These are phyloP conservation scores for Arabidopsis suecica DNA, from an alignment of 345 rosid species.

Conservation along the genomic window DNA sequence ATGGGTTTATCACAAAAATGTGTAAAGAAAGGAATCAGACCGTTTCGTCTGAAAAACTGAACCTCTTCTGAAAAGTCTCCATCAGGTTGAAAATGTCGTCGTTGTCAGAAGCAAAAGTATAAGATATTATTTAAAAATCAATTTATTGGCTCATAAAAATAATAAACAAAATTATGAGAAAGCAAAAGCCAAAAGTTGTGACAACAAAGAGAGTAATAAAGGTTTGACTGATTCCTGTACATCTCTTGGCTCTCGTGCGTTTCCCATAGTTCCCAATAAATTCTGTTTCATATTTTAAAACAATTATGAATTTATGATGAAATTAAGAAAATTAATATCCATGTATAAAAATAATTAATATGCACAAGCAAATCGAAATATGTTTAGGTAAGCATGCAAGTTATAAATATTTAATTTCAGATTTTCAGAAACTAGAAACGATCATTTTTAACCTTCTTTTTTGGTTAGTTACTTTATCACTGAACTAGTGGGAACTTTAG, in stretches of 20 bases:
- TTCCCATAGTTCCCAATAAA: background rate
- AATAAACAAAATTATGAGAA: background rate
- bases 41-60: slow-evolving; percentile 7
- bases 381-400: no score
- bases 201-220: background rate
- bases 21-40: slow-evolving; percentile 9
- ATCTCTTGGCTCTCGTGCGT: slow-evolving; percentile 1
- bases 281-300: background rate
- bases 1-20: background rate
- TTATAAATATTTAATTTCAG: background rate
- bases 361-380: background rate
- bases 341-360: no score
- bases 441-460: background rate
- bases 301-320: background rate
- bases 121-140: background rate
- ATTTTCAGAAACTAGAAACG: background rate
- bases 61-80: slow-evolving; percentile 16
- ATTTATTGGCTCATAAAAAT: background rate
- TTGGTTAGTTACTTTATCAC: background rate
- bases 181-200: slow-evolving; percentile 12
- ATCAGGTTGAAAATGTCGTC: slow-evolving; percentile 32
- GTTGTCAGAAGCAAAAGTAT: slow-evolving; percentile 6
- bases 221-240: slow-evolving; percentile 19
- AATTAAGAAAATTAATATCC: no score
- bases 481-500: background rate